phyloP scores from a whole-genome alignment of 495 filamentous ascomycete species.

The Friedmanniomyces endolithicus region DNA sequence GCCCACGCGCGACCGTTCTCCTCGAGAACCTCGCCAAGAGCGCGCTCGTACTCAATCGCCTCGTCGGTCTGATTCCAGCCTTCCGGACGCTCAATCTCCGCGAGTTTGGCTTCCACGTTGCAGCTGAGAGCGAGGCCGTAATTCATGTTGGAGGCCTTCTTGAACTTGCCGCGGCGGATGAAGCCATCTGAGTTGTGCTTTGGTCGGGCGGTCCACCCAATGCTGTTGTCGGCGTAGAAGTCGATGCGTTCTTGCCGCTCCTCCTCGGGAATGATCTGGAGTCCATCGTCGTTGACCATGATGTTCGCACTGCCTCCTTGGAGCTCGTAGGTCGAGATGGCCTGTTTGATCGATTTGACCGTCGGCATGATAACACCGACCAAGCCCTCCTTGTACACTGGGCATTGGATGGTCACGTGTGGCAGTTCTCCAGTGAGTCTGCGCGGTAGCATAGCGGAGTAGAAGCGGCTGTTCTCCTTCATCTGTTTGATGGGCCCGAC shows the following conservation, averaged over 20 bases:
- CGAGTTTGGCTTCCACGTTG: slow-evolving; percentile 59
- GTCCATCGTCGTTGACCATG: slow-evolving; percentile 69
- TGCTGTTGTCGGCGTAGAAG: slow-evolving; percentile 55
- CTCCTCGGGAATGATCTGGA: slow-evolving; percentile 56
- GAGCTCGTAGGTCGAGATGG: slow-evolving; percentile 66
- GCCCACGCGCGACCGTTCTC: slow-evolving; percentile 60
- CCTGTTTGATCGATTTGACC: slow-evolving; percentile 56
- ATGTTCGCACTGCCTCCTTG: slow-evolving; percentile 71
- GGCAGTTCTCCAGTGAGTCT: slow-evolving; percentile 42
- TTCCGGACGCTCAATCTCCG: slow-evolving; percentile 39
- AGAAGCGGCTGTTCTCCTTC: slow-evolving; percentile 63
- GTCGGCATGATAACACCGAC: slow-evolving; percentile 53
- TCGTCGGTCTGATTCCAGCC: slow-evolving; percentile 61
- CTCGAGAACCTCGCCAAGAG: slow-evolving; percentile 44
- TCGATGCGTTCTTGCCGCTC: slow-evolving; percentile 55
- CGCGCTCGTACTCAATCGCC: slow-evolving; percentile 53
- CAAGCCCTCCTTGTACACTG: slow-evolving; percentile 63
- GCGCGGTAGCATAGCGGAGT: slow-evolving; percentile 53
- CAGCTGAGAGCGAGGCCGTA: slow-evolving; percentile 62
- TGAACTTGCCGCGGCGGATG: slow-evolving; percentile 40
- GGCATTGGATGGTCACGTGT: slow-evolving; percentile 59
- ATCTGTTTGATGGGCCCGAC: slow-evolving; percentile 63
- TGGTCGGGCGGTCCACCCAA: slow-evolving; percentile 71
- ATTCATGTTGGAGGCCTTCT: slow-evolving; percentile 75
- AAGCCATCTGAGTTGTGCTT: slow-evolving; percentile 43